These are phyloP conservation scores for Chlorella sp. DNA, from an alignment of 139 green algal genomes.

Conservation along the genomic window DNA sequence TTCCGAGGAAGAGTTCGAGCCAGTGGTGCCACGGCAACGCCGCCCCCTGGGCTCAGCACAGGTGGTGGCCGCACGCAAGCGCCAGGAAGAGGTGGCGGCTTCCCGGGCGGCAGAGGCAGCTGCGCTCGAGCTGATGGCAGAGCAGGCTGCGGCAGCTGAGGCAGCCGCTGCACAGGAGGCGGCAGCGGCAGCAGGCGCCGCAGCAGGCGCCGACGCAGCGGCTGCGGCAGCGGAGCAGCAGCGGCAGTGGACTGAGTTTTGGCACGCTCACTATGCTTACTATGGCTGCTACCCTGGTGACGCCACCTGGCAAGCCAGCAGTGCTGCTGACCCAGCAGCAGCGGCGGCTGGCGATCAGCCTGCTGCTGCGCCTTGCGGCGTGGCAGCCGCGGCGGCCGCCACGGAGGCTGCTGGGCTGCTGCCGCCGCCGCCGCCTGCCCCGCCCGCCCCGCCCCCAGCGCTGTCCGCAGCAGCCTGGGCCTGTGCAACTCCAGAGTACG, in stretches of 20 bases:
- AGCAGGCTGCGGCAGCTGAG: constrained; percentile 3
- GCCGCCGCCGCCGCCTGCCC: constrained; percentile 19
- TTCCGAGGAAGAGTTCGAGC: neutral
- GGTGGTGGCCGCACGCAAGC: neutral
- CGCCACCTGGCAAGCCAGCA: neutral
- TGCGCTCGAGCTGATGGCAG: constrained; percentile 4
- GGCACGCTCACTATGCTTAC: constrained; percentile 23
- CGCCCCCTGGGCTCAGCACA: constrained; percentile 35
- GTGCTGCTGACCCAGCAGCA: neutral
- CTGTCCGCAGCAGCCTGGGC: constrained; percentile 26
- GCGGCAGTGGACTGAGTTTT: constrained; percentile 32
- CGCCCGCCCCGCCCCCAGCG: constrained; percentile 6
- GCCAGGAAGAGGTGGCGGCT: neutral
- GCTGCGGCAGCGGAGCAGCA: constrained; percentile 5
- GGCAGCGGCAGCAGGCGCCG: neutral
- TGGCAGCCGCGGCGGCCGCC: neutral
- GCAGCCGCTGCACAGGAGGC: neutral
- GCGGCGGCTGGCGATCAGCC: neutral
- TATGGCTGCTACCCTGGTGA: constrained; percentile 26
- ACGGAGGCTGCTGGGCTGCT: neutral
- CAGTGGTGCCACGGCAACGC: neutral
- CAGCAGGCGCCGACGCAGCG: neutral
- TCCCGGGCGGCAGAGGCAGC: constrained; percentile 7
- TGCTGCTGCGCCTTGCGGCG: neutral
- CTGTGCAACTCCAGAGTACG: neutral